These are phyloP conservation scores for Przewalskia tangutica DNA, from an alignment of 257 asterid species.

Conservation along the genomic window DNA sequence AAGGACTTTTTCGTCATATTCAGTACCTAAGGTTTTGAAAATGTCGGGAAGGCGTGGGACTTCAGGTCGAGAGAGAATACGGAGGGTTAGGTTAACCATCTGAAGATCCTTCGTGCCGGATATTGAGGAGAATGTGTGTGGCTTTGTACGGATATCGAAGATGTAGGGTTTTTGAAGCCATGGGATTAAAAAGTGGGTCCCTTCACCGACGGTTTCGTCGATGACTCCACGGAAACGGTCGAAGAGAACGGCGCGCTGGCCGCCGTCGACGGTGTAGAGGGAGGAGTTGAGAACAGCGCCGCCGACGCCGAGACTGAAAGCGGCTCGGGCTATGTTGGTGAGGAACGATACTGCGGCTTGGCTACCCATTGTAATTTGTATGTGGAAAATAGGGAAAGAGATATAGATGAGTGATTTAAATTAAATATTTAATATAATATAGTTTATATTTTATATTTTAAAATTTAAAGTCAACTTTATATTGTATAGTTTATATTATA, in stretches of 20 bases:
- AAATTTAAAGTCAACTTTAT: no score
- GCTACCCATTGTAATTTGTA: constrained; percentile 36
- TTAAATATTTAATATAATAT: no score
- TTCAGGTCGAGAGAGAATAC: constrained; percentile 89
- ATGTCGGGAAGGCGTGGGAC: constrained; percentile 52
- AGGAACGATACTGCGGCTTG: constrained; percentile 58
- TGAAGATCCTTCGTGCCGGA: constrained; percentile 96
- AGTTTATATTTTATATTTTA: no score
- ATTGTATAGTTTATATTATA: no score
- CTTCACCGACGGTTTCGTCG: constrained; percentile 69
- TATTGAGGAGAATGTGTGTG: constrained; percentile 70
- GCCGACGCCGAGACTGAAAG: constrained; percentile 55
- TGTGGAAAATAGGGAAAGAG: no score
- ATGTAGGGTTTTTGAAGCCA: constrained; percentile 92
- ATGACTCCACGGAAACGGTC: constrained; percentile 86
- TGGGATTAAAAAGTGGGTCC: constrained; percentile 78
- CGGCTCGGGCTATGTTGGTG: constrained; percentile 70
- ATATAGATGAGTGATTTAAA: no score
- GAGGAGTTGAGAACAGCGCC: constrained; percentile 50
- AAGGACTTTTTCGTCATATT: constrained; percentile 87
- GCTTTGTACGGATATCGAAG: constrained; percentile 84
- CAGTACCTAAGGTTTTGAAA: constrained; percentile 80
- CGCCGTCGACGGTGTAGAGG: constrained; percentile 95
- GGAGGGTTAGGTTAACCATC: constrained; percentile 89
- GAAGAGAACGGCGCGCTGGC: constrained; percentile 87